A percentile compares a stretch with the other conserved stretches of the same genome.
phyloP scores from a whole-genome alignment of 352 stramenopile genomes.

The Globisporangium yorkense region DNA sequence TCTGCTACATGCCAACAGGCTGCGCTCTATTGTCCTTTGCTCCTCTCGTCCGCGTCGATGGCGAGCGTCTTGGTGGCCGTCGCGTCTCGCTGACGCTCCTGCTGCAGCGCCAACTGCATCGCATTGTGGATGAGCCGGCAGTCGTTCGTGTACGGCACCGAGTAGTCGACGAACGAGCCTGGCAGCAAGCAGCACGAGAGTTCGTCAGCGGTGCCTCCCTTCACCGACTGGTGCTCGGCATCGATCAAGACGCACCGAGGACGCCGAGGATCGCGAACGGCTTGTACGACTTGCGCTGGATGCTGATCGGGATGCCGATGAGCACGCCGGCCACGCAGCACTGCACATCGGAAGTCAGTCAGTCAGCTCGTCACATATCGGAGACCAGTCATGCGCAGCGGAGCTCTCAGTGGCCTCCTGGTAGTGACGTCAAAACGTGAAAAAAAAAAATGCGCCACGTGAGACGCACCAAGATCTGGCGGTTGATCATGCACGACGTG shows the following conservation, averaged over 20 bases:
- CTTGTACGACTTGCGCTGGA: conserved; percentile 74
- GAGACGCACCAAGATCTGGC: conserved; percentile 58
- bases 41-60: conserved; percentile 4
- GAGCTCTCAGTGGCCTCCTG: too few species aligned
- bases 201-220: background rate
- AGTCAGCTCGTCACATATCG: too few species aligned
- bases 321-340: conserved; percentile 76
- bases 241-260: conserved; percentile 32
- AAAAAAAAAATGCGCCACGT: background rate
- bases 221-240: too few species aligned
- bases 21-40: background rate
- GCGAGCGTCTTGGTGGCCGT: conserved; percentile 3
- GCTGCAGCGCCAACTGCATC: conserved; percentile 60
- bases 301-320: conserved; percentile 80
- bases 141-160: conserved; percentile 76
- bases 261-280: conserved; percentile 73
- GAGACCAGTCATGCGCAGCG: too few species aligned
- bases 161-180: conserved; percentile 86
- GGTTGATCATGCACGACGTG: conserved; percentile 82
- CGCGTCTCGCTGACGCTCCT: conserved; percentile 44
- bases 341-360: conserved; percentile 15
- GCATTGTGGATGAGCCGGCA: conserved; percentile 77
- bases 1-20: background rate
- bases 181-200: background rate
- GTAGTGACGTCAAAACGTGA: too few species aligned